Evolutionary conservation across 1,139 yeast genomes (phyloP), one percentile per base, ranked within the genome.

Genomic region (Nakaseomyces bracarensis): DNA sequence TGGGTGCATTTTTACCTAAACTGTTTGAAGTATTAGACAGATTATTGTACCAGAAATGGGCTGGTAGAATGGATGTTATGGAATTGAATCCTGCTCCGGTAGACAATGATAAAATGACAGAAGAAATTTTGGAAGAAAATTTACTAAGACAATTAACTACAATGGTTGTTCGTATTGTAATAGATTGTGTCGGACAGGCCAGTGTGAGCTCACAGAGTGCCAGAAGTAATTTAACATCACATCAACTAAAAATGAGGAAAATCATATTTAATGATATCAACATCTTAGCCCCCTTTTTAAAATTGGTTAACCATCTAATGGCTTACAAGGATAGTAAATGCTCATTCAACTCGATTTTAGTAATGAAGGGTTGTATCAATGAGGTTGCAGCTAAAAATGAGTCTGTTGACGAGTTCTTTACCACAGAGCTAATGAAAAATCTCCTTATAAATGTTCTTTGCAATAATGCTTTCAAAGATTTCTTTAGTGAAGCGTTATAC

Each of bases 81-180:
- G 64, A 60, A 34, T 61, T 60, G 33, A 54, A 62, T 30, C 54
- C 57, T 1, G 49, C 53, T 4, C 54, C 59, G 16, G 49, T 52
- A 11, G 84, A 80, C 48, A 94, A 85, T 53, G 93, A 82, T 45
- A 81, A 86, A 14, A 70, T 93, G 53, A 81, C 93, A n/a, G 96
- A 89, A 57, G 98, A 91, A 60, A 91, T 91, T 94, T 82, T 91
- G 84, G 97, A 91, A 53, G 98, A 91, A 60, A 96, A 91, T 61
- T 73, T 91, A 71, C 69, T 91, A 49, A 71, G 98, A 49, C 97
- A 91, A 61, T 72, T 91, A 43, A 87, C 97, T 0, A 95, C 95
- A 1, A 87, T 94, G 5, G 87, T 85, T n/a, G 96, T 84, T 35
- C 69, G 97, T 47, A 71, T 89, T 55, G 65, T 91, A 51, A 85